Conservation (phyloP, 257 asterid genomes). For the Fraxinus pennsylvanica region DNA sequence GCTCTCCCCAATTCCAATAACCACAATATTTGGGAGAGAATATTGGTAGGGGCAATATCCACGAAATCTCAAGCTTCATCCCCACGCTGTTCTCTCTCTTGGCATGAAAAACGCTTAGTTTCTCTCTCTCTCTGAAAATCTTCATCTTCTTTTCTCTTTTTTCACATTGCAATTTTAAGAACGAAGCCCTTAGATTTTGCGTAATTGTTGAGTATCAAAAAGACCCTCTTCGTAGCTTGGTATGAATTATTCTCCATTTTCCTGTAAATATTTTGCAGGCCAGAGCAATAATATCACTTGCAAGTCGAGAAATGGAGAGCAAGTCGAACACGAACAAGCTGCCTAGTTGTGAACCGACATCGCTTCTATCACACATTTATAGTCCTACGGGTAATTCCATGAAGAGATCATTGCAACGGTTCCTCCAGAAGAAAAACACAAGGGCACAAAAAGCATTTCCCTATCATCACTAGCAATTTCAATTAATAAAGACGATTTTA, state of each 20-base stretch:
- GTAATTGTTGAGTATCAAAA: background rate
- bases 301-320: slow-evolving; percentile 23
- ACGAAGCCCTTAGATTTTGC: slow-evolving; percentile 7
- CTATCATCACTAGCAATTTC: slow-evolving; percentile 17
- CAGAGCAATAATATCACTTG: slow-evolving; percentile 30
- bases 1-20: too few species aligned
- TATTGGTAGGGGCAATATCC: background rate
- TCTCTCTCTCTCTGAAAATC: background rate
- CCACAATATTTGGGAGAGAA: too few species aligned
- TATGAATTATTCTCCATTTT: slow-evolving; percentile 19
- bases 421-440: slow-evolving; percentile 35
- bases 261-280: slow-evolving; percentile 27
- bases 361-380: slow-evolving; percentile 12
- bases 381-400: slow-evolving; percentile 21
- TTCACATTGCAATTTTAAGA: background rate
- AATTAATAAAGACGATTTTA: too few species aligned
- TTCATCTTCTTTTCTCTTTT: slow-evolving; percentile 3
- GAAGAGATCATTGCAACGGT: slow-evolving; percentile 35
- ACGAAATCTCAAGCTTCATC: slow-evolving; percentile 24
- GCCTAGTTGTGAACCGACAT: background rate
- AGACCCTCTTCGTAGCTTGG: slow-evolving; percentile 18
- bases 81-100: slow-evolving; percentile 14
- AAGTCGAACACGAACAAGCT: background rate
- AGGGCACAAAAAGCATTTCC: slow-evolving; percentile 26
- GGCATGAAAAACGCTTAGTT: too few species aligned